Percentiles rank a stretch among this genome's conserved stretches.
Conservation (phyloP, 441 rosid genomes). For the Pelargonium citronellum region DNA sequence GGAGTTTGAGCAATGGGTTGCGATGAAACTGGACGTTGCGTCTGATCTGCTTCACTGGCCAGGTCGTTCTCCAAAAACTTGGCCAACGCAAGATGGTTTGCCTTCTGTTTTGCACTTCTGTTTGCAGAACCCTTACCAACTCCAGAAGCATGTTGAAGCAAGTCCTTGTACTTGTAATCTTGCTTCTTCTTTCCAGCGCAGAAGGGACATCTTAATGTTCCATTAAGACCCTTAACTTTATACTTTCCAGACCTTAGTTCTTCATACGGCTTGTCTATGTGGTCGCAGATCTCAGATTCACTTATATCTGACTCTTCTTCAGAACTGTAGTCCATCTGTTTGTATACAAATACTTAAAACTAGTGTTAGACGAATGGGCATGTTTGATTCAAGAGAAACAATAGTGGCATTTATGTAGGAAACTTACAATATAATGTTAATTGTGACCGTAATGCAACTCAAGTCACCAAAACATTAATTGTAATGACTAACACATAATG, state of each 20-base stretch:
- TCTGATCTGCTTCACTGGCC: constrained; percentile 37
- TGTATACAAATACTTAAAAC: constrained; percentile 8
- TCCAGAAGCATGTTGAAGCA: constrained; percentile 78
- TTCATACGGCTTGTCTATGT: constrained; percentile 52
- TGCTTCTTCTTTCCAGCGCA: constrained; percentile 85
- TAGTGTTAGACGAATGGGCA: not conserved
- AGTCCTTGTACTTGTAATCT: constrained; percentile 63
- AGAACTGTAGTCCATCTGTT: constrained; percentile 48
- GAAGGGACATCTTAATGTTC: constrained; percentile 63
- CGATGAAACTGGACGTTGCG: constrained; percentile 23
- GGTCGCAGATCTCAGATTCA: constrained; percentile 58
- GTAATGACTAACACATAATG: not conserved
- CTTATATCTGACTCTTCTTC: constrained; percentile 71
- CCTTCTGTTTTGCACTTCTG: constrained; percentile 65
- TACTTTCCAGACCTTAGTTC: constrained; percentile 37
- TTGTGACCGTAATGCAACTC: not conserved
- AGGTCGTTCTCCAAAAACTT: constrained; percentile 55
- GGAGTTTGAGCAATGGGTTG: constrained; percentile 26
- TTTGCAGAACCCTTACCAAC: constrained; percentile 68
- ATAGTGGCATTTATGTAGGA: not conserved
- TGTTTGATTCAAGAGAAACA: not conserved
- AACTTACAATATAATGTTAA: not conserved
- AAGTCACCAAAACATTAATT: not conserved
- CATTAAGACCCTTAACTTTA: constrained; percentile 54
- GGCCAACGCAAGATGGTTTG: constrained; percentile 68